Conservation (phyloP, 1,284 basidiomycete species). For the Ceratobasidium sp. region DNA sequence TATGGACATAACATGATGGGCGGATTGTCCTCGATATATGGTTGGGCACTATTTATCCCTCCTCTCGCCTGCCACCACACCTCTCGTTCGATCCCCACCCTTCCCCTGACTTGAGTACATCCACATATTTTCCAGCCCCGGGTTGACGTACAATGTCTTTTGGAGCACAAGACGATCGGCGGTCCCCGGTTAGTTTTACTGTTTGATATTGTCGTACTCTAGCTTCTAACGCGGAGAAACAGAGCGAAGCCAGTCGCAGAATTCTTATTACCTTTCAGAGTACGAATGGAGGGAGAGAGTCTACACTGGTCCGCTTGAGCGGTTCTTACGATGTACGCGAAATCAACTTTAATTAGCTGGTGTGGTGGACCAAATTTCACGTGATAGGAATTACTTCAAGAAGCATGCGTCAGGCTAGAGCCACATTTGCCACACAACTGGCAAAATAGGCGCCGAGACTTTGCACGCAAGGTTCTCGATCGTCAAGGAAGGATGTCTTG, state of each 20-base stretch:
- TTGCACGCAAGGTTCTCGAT: constrained; percentile 6
- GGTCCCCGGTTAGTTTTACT: background rate
- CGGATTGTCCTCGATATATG: background rate
- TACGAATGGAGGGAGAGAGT: constrained; percentile 16
- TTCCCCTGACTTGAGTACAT: background rate
- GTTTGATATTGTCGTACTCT: background rate
- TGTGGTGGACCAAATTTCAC: background rate
- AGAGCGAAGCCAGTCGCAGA: background rate
- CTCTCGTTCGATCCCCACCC: background rate
- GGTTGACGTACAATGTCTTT: background rate
- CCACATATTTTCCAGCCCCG: background rate
- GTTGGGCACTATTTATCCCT: background rate
- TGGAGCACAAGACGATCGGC: background rate
- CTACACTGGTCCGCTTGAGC: background rate
- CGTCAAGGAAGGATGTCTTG: constrained; percentile 17
- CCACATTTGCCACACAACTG: background rate
- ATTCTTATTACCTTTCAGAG: background rate
- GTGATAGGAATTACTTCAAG: background rate
- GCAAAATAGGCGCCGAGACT: constrained; percentile 11
- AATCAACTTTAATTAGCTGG: no score
- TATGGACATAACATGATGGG: background rate
- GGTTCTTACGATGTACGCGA: constrained; percentile 15
- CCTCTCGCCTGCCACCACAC: background rate
- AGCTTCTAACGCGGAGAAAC: background rate
- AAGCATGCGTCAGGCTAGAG: constrained; percentile 15